phyloP scores from a whole-genome alignment of 1,284 basidiomycete species.

The Apiotrichum mycotoxinovorans region DNA sequence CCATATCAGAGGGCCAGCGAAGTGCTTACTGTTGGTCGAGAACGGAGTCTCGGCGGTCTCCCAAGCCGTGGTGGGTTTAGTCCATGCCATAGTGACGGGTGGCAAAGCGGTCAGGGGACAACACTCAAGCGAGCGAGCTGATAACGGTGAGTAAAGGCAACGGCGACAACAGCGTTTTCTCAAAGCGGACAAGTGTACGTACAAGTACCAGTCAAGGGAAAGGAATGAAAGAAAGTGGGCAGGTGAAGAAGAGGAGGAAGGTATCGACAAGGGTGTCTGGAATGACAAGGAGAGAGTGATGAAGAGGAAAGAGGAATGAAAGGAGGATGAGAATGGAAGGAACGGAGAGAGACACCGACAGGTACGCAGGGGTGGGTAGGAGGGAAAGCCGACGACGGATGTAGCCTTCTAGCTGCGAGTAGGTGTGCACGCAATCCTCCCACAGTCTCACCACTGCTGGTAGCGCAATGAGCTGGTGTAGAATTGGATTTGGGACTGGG shows the following conservation, averaged over 20 bases:
- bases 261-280: background rate
- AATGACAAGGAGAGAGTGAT: background rate
- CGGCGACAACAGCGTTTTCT: background rate
- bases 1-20: background rate
- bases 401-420: too few species aligned
- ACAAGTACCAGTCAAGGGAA: background rate
- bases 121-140: background rate
- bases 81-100: background rate
- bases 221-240: background rate
- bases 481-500: too few species aligned
- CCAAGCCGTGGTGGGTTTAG: background rate
- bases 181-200: too few species aligned
- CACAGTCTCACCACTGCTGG: too few species aligned
- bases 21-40: background rate
- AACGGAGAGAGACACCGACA: background rate
- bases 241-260: background rate
- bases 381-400: too few species aligned
- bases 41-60: background rate
- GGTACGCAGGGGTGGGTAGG: background rate
- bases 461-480: too few species aligned
- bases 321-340: background rate
- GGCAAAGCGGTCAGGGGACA: background rate
- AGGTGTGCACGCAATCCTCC: too few species aligned
- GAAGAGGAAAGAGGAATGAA: background rate
- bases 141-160: background rate